A percentile compares a stretch with the other conserved stretches of the same genome.
Evolutionary conservation across 2,329 filamentous ascomycete genomes (phyloP).

Genomic region (Xylariaceae sp.): DNA sequence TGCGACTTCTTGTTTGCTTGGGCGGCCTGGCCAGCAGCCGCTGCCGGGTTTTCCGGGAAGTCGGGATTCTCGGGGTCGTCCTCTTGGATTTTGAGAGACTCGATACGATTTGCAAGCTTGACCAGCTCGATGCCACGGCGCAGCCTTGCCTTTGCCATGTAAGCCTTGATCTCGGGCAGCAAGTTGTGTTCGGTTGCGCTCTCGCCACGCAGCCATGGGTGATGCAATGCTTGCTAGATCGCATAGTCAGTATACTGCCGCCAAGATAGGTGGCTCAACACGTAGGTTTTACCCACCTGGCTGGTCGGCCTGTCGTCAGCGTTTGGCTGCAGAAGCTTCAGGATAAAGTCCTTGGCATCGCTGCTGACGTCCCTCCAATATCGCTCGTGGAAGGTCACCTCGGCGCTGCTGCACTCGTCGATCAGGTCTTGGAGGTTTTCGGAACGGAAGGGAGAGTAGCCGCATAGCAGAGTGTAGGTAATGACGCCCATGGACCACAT

Average conservation of each 20-base stretch:
- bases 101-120: slow-evolving; percentile 92
- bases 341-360: slow-evolving; percentile 93
- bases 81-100: slow-evolving; percentile 86
- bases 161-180: slow-evolving; percentile 91
- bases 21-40: slow-evolving; percentile 43
- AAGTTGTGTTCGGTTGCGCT: slow-evolving; percentile 93
- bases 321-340: slow-evolving; percentile 68
- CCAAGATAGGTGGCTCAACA: slow-evolving; percentile 4
- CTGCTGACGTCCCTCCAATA: slow-evolving; percentile 98
- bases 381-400: slow-evolving; percentile 89
- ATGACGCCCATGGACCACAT: slow-evolving; percentile 99
- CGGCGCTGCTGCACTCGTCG: slow-evolving; percentile 78
- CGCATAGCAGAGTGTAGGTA: slow-evolving; percentile 94
- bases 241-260: slow-evolving; percentile 2
- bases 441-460: slow-evolving; percentile 95
- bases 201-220: slow-evolving; percentile 85
- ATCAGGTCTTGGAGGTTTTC: slow-evolving; percentile 91
- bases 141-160: slow-evolving; percentile 84
- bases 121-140: slow-evolving; percentile 92
- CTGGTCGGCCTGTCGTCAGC: slow-evolving; percentile 72
- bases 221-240: slow-evolving; percentile 63
- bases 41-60: slow-evolving; percentile 55
- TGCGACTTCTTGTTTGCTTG: slow-evolving; percentile 23
- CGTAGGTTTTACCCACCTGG: slow-evolving; percentile 44
- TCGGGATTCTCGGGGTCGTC: slow-evolving; percentile 72